Base-by-base conservation (phyloP, 495 filamentous ascomycete species). In the Rostrohypoxylon terebratum region DNA sequence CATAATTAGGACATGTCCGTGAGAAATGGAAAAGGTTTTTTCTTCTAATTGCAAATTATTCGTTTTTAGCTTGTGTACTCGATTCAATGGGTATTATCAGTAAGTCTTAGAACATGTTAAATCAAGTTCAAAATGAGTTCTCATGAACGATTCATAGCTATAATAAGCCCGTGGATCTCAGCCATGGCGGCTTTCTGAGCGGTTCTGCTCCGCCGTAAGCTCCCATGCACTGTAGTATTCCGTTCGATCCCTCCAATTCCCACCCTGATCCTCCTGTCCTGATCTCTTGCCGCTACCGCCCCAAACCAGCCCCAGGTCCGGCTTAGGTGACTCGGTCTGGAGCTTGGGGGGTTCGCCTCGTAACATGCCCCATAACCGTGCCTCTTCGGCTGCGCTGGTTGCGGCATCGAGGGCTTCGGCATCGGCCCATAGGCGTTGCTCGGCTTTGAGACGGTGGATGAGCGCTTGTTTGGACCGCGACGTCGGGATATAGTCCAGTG, bases 331-430 rank as follows among this genome's bases (percentile, higher is more conserved):
- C 59, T 16, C 36, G 28, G 44, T 44, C 7, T 55, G 42, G 7
- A 9, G 1, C 40, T 38, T 16, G 2, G 42, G n/a, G 5, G 42
- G 42, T 14, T 62, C 40, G 0, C 66, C 47, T 6, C 68, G 63
- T 28, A 94, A 75, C 9, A 90, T 40, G 0, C 68, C 65, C 87
- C 89, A 90, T 9, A 93, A 63, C 11, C 77, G 69, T 38, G 75
- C 73, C 78, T 94, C 91, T 76, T 91, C 90, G 7, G 71, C 57
- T 13, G 75, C 80, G 65, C 86, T 86, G 13, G 79, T 74, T 66
- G 83, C 75, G 21, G 71, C 76, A 69, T 94, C 91, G 4, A 85
- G 57, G 0, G 63, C 64, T 64, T 91, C 89, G 0, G 87, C 82
- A 57, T 90, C 85, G 0, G 77, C 79, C 51, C 90, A 86, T 58